Conservation (phyloP, 345 rosid genomes). For the Brassica napus region Da-Ae NC_063443.1:16571001-16571500, state of each 20-base stretch:
- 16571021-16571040: background rate
- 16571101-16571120: background rate
- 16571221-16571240: background rate
- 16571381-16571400: background rate
- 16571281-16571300: background rate
- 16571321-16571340: background rate
- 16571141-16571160: background rate
- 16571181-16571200: background rate
- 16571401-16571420: background rate
- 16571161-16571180: background rate
- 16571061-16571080: background rate
- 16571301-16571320: background rate
- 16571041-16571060: background rate
- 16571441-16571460: background rate
- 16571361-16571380: background rate
- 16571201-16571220: background rate
- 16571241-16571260: background rate
- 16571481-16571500: slow-evolving; percentile 7
- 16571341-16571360: background rate
- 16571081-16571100: background rate
- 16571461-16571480: slow-evolving; percentile 8
- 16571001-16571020: background rate
- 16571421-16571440: background rate
- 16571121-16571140: background rate
- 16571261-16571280: background rate